These are phyloP conservation scores for Flaveria brownii DNA, from an alignment of 129 eudicot species.

Conservation along the genomic window DNA sequence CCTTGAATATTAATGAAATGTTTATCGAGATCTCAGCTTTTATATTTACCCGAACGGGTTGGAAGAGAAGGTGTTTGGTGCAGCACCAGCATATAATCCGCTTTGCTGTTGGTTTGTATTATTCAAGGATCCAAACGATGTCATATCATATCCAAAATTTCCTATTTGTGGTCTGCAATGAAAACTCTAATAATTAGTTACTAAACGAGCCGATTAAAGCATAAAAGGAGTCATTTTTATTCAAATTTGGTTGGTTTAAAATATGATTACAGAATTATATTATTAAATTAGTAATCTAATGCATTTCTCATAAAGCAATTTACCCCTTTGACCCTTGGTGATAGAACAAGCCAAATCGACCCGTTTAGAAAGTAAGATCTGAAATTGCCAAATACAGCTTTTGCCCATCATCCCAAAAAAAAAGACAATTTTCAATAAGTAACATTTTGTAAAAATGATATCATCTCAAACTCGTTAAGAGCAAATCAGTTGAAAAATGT, in stretches of 20 bases:
- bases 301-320: neutral
- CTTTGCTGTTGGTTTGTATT: constrained; percentile 52
- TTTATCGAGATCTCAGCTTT: neutral
- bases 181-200: neutral
- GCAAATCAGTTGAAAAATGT: too few species aligned
- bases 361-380: neutral
- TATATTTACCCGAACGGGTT: constrained; percentile 69
- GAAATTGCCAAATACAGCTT: too few species aligned
- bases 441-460: too few species aligned
- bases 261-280: neutral
- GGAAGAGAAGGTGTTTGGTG: constrained; percentile 49
- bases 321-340: neutral
- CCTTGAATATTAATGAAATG: constrained; percentile 10
- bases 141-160: constrained; percentile 45
- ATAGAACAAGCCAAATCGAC: neutral
- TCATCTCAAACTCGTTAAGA: too few species aligned
- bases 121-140: constrained; percentile 40
- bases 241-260: neutral
- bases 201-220: neutral
- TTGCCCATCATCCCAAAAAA: too few species aligned
- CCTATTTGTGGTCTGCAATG: constrained; percentile 53
- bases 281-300: neutral
- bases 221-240: neutral
- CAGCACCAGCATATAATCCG: constrained; percentile 34
- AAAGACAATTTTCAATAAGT: too few species aligned